phyloP scores from a whole-genome alignment of 768 basidiomycete genomes.

The Lactarius indigo region DNA sequence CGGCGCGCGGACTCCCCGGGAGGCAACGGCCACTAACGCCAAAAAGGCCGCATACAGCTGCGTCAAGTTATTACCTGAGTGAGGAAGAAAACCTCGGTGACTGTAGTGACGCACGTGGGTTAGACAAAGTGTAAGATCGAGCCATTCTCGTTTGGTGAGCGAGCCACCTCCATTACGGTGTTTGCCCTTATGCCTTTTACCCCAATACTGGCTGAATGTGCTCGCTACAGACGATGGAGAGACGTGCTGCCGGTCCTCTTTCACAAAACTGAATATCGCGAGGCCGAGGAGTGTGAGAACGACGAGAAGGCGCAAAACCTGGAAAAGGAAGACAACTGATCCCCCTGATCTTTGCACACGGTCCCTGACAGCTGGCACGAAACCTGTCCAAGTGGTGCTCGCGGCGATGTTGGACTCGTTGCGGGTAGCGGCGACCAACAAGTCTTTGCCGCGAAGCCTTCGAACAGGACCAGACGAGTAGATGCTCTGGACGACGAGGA shows the following conservation, averaged over 20 bases:
- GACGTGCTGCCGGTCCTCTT: conserved; percentile 29
- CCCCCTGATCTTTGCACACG: conserved; percentile 48
- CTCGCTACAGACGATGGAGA: conserved; percentile 1
- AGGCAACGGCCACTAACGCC: conserved; percentile 23
- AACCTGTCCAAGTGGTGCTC: conserved; percentile 1
- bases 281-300: conserved; percentile 48
- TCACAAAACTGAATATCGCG: conserved; percentile 42
- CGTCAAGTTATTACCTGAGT: background rate
- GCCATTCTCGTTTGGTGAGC: conserved; percentile 20
- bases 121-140: conserved; percentile 26
- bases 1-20: conserved; percentile 4
- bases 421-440: background rate
- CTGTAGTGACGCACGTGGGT: conserved; percentile 34
- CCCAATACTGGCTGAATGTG: conserved; percentile 29
- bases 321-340: conserved; percentile 43
- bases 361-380: conserved; percentile 20
- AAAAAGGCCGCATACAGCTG: conserved; percentile 29
- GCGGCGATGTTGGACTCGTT: background rate
- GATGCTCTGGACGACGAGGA: conserved; percentile 9
- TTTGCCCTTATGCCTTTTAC: conserved; percentile 30
- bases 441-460: background rate
- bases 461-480: background rate
- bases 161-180: background rate
- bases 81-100: background rate
- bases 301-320: conserved; percentile 43